These are phyloP conservation scores for Trichosporon sp. DNA, from an alignment of 1,284 basidiomycete species.

Conservation along the genomic window DNA sequence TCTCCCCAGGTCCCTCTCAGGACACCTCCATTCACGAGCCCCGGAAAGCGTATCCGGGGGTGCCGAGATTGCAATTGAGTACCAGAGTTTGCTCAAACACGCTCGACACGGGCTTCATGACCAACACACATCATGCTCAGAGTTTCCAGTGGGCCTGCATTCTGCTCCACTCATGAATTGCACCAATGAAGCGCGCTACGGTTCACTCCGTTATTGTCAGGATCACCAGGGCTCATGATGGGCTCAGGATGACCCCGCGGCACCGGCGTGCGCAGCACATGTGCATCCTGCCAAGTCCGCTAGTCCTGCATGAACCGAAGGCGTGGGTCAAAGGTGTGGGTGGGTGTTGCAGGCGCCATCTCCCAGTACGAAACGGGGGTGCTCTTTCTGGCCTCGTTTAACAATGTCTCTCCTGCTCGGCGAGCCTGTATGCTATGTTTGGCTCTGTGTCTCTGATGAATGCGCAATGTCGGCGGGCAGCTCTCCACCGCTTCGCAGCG, in stretches of 20 bases:
- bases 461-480: too few relatives aligned
- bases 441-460: neutral
- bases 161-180: conserved; percentile 8
- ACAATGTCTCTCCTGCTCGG: neutral
- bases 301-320: neutral
- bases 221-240: neutral
- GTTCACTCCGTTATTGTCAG: neutral
- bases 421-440: neutral
- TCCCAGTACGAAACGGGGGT: neutral
- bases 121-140: neutral
- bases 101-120: neutral
- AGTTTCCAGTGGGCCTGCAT: neutral
- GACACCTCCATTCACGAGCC: neutral
- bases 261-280: conserved; percentile 13
- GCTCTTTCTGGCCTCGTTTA: neutral
- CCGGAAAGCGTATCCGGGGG: neutral
- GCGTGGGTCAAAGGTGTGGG: neutral
- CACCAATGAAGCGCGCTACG: conserved; percentile 1
- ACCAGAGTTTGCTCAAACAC: neutral
- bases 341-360: neutral
- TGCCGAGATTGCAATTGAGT: conserved; percentile 12
- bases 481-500: too few relatives aligned
- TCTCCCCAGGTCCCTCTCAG: neutral
- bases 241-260: neutral
- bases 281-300: neutral